A percentile compares a stretch with the other conserved stretches of the same genome.
Evolutionary conservation across 192 early-diverging fungal genomes (phyloP).

Genomic region (Linderina pennispora): DNA sequence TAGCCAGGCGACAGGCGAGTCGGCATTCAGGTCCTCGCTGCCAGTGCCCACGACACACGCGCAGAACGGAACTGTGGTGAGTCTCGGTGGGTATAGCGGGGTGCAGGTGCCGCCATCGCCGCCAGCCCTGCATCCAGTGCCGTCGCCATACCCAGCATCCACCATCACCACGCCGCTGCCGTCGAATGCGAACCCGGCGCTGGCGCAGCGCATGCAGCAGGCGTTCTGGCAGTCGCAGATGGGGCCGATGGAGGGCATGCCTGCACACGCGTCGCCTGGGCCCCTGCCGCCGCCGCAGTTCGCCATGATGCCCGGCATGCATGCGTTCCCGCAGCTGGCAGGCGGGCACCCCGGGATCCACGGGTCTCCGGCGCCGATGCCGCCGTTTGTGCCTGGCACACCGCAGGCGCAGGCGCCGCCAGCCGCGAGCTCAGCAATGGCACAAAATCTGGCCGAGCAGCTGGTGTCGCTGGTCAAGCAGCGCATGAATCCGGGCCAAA

Average conservation of each 20-base stretch:
- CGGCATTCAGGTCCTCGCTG: slow-evolving; percentile 28
- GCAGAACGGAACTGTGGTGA: neutral
- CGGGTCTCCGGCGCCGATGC: slow-evolving; percentile 2
- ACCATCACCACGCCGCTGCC: slow-evolving; percentile 42
- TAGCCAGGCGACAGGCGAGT: neutral
- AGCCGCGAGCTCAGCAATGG: slow-evolving; percentile 9
- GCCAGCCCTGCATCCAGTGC: slow-evolving; percentile 28
- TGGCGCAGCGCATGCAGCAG: neutral
- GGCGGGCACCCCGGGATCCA: slow-evolving; percentile 8
- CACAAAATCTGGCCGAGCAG: slow-evolving; percentile 45
- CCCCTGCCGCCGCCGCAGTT: slow-evolving; percentile 17
- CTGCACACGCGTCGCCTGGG: slow-evolving; percentile 37
- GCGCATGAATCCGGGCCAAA: slow-evolving; percentile 31
- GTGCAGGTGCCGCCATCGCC: slow-evolving; percentile 20
- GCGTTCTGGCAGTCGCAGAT: slow-evolving; percentile 26
- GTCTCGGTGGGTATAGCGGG: no score
- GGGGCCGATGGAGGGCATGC: slow-evolving; percentile 4
- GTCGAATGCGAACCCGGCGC: slow-evolving; percentile 7
- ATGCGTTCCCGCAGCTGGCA: slow-evolving; percentile 26
- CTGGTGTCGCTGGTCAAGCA: slow-evolving; percentile 43
- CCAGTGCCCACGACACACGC: slow-evolving; percentile 8
- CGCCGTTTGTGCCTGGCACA: neutral
- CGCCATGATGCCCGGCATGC: slow-evolving; percentile 19
- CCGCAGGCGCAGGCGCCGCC: neutral
- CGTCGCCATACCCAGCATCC: slow-evolving; percentile 41